Conservation (phyloP, 768 basidiomycete genomes). For the Tulasnella sp. region DNA sequence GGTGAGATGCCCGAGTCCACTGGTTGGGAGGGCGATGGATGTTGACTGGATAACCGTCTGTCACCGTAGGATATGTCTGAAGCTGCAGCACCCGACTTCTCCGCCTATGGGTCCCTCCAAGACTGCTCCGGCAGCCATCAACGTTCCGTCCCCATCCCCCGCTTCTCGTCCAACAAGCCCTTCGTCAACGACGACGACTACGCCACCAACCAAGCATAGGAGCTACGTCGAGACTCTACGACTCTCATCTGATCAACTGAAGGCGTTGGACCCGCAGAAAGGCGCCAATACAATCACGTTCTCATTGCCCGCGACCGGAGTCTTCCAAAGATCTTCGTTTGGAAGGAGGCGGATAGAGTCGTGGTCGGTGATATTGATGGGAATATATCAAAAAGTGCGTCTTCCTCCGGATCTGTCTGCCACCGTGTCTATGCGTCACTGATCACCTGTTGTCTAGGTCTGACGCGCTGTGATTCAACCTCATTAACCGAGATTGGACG, state of each 20-base stretch:
- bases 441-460: slow-evolving; percentile 49
- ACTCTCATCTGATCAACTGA: slow-evolving; percentile 93
- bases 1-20: neutral
- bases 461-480: slow-evolving; percentile 92
- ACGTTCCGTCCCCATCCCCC: neutral
- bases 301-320: slow-evolving; percentile 76
- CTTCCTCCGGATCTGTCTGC: neutral
- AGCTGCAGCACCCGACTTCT: neutral
- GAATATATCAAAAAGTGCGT: slow-evolving; percentile 92
- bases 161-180: neutral
- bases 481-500: slow-evolving; percentile 99
- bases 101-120: neutral
- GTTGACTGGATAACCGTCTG: neutral
- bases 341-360: slow-evolving; percentile 84
- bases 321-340: slow-evolving; percentile 88
- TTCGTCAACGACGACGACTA: neutral
- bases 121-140: neutral
- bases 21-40: neutral
- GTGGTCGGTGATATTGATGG: slow-evolving; percentile 98
- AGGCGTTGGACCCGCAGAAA: slow-evolving; percentile 72
- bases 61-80: neutral
- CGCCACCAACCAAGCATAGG: slow-evolving; percentile 29
- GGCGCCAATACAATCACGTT: slow-evolving; percentile 92
- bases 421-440: neutral
- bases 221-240: slow-evolving; percentile 88